Conservation (phyloP, 371 early-diverging fungal species). For the Batkoa obscura region DNA sequence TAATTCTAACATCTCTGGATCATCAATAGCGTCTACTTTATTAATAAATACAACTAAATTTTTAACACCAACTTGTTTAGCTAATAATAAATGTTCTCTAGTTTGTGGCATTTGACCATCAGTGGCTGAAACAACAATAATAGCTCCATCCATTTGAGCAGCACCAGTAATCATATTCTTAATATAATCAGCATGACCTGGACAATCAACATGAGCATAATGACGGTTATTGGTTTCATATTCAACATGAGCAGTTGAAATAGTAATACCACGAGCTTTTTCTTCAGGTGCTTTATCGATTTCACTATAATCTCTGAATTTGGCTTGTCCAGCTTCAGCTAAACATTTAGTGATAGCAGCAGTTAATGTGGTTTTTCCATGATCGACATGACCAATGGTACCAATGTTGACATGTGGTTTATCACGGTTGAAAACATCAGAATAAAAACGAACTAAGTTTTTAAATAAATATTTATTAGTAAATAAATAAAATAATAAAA, state of each 20-base stretch:
- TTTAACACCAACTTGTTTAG: constrained; percentile 91
- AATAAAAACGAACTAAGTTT: not conserved
- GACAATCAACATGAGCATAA: constrained; percentile 98
- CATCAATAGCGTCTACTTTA: constrained; percentile 96
- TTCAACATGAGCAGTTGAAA: constrained; percentile 89
- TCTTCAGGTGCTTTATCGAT: constrained; percentile 98
- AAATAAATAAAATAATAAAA: not conserved
- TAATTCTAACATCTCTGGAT: constrained; percentile 92
- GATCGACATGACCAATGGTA: constrained; percentile 99
- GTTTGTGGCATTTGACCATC: constrained; percentile 91
- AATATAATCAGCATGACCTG: constrained; percentile 99
- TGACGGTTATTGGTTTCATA: constrained; percentile 81
- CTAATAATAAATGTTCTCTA: constrained; percentile 92
- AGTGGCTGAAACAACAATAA: constrained; percentile 95
- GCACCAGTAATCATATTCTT: constrained; percentile 99
- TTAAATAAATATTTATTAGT: not conserved
- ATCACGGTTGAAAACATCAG: constrained; percentile 26
- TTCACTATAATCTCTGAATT: constrained; percentile 83
- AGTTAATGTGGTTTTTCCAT: constrained; percentile 98
- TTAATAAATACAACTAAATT: constrained; percentile 95
- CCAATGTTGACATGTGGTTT: constrained; percentile 99
- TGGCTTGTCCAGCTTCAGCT: constrained; percentile 51
- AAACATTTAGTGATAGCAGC: constrained; percentile 97
- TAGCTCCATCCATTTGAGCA: constrained; percentile 97
- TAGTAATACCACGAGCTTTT: constrained; percentile 93